A percentile compares a stretch with the other conserved stretches of the same genome.
Evolutionary conservation across 192 early-diverging fungal genomes (phyloP).

Genomic region (Coemansia sp.): DNA sequence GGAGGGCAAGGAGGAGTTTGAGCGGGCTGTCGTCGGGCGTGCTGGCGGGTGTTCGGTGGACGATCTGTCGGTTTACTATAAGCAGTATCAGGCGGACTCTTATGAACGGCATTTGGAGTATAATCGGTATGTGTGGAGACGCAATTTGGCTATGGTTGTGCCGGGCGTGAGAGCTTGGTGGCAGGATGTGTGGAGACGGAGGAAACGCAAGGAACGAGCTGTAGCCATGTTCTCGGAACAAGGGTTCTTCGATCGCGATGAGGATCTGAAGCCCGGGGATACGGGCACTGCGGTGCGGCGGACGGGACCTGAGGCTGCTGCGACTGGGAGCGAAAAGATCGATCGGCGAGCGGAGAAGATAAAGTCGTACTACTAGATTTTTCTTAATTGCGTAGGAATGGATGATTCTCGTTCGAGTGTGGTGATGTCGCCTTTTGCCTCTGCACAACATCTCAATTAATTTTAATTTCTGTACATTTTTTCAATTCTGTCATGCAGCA

Average conservation of each 20-base stretch:
- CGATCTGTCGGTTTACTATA: conserved; percentile 40
- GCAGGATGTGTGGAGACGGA: conserved; percentile 15
- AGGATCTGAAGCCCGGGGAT: background rate
- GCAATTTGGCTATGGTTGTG: conserved; percentile 38
- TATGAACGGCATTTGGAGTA: conserved; percentile 37
- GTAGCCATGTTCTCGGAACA: conserved; percentile 29
- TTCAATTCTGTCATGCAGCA: conserved; percentile 12
- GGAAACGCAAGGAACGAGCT: conserved; percentile 4
- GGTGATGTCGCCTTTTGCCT: background rate
- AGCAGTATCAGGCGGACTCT: conserved; percentile 46
- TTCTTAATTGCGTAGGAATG: background rate
- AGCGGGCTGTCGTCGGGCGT: conserved; percentile 8
- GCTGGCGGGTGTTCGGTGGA: conserved; percentile 35
- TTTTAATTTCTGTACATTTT: conserved; percentile 7
- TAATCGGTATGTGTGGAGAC: conserved; percentile 42
- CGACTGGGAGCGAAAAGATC: background rate
- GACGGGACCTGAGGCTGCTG: too few relatives aligned
- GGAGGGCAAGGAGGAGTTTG: conserved; percentile 34
- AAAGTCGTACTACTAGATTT: conserved; percentile 35
- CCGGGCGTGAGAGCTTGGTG: conserved; percentile 39
- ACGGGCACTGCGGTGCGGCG: background rate
- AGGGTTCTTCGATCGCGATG: conserved; percentile 19
- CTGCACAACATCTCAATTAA: background rate
- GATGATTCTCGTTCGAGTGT: too few relatives aligned
- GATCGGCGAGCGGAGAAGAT: conserved; percentile 49